phyloP scores from a whole-genome alignment of 495 filamentous ascomycete species.

The Aspergillus steynii region DNA sequence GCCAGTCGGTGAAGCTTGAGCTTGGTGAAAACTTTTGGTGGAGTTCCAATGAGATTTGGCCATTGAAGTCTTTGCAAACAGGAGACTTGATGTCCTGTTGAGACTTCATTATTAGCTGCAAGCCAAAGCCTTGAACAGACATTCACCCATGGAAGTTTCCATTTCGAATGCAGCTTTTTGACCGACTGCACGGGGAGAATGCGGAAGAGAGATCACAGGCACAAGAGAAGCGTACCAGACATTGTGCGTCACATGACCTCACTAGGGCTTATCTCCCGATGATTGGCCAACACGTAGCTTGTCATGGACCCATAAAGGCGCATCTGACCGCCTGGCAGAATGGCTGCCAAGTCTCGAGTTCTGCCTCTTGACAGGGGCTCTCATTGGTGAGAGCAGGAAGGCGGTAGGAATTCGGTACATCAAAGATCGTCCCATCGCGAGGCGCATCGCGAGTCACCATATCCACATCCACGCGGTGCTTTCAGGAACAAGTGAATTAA shows the following conservation, averaged over 20 bases:
- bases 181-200: too few species aligned
- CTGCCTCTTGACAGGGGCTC: not conserved
- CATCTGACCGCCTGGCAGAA: not conserved
- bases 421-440: not conserved
- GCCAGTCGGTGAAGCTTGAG: too few species aligned
- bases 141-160: too few species aligned
- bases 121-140: too few species aligned
- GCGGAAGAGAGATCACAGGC: not conserved
- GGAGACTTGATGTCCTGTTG: too few species aligned
- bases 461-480: not conserved
- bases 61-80: too few species aligned
- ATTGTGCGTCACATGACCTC: not conserved
- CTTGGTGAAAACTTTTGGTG: too few species aligned
- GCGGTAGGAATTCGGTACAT: not conserved
- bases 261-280: not conserved
- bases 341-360: too few species aligned
- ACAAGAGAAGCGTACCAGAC: not conserved
- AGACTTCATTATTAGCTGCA: too few species aligned
- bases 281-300: not conserved
- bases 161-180: too few species aligned
- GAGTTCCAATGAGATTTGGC: too few species aligned
- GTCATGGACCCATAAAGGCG: not conserved
- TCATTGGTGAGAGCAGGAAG: not conserved
- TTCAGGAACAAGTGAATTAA: not conserved
- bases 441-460: not conserved